Conservation (phyloP, 1,139 yeast genomes). For the Geotrichum klebahnii region DNA sequence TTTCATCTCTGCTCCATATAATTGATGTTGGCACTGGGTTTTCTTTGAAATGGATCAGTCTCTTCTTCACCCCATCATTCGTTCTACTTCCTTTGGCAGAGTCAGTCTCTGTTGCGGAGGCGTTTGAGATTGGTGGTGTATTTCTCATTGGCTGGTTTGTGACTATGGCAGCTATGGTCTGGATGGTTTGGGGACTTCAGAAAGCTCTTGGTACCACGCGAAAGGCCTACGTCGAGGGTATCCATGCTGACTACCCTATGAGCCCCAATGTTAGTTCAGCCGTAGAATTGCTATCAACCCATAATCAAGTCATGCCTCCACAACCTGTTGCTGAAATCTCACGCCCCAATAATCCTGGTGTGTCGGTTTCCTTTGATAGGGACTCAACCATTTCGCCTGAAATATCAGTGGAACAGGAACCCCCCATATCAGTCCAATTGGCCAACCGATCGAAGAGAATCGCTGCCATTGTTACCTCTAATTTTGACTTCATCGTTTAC, state of each 20-base stretch:
- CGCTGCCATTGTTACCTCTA: constrained; percentile 44
- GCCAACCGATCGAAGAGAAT: constrained; percentile 27
- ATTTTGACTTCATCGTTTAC: constrained; percentile 58
- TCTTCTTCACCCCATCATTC: constrained; percentile 74
- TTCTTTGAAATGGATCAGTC: constrained; percentile 70
- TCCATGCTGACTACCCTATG: background rate
- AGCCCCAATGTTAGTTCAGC: constrained; percentile 1
- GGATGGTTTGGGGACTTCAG: constrained; percentile 45
- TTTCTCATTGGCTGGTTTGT: constrained; percentile 60
- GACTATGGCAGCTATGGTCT: constrained; percentile 50
- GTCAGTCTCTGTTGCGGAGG: constrained; percentile 61
- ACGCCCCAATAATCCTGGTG: constrained; percentile 30
- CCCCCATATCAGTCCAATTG: background rate
- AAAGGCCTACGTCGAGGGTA: constrained; percentile 25
- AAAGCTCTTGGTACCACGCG: constrained; percentile 37
- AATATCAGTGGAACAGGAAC: background rate
- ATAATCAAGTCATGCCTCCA: constrained; percentile 1
- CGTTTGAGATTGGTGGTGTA: constrained; percentile 68
- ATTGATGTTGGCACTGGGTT: constrained; percentile 67
- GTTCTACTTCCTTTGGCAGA: constrained; percentile 64
- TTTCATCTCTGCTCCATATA: constrained; percentile 45
- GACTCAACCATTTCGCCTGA: background rate
- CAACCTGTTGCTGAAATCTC: constrained; percentile 20
- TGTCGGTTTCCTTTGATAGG: constrained; percentile 17
- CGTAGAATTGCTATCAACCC: constrained; percentile 7